Percentiles rank a stretch among this genome's conserved stretches.
Evolutionary conservation across 768 basidiomycete species (phyloP).

Genomic region (Rhodotorula diobovata): DNA sequence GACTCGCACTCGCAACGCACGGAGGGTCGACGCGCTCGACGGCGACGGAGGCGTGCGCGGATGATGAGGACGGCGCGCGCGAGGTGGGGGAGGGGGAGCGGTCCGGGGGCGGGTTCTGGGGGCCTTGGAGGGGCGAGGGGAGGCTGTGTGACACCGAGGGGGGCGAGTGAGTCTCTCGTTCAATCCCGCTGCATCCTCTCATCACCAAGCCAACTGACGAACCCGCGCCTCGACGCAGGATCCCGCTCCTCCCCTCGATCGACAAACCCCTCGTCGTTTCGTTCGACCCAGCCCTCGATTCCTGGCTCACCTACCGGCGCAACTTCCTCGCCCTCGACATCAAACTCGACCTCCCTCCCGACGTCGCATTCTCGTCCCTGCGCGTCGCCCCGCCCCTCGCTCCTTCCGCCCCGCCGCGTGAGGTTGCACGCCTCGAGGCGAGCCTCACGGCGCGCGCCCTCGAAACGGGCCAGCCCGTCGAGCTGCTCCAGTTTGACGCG

Average conservation of each 20-base stretch:
- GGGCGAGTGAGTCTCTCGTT: neutral
- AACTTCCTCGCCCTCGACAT: conserved; percentile 7
- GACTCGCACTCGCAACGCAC: no score
- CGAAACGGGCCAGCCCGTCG: neutral
- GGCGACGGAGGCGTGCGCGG: no score
- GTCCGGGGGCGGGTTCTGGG: neutral
- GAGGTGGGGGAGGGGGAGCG: neutral
- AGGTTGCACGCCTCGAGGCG: neutral
- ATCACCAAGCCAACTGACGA: neutral
- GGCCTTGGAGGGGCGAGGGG: neutral
- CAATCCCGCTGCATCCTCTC: neutral
- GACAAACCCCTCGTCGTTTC: neutral
- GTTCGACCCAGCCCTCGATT: neutral
- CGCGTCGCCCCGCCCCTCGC: neutral
- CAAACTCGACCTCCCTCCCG: neutral
- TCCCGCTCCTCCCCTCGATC: neutral
- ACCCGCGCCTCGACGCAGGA: neutral
- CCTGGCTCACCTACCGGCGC: conserved; percentile 19
- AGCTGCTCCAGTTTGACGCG: conserved; percentile 18
- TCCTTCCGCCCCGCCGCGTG: neutral
- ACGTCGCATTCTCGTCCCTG: neutral
- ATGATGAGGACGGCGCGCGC: no score
- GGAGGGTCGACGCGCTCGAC: no score
- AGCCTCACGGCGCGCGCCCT: neutral
- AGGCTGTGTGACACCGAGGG: neutral